phyloP scores from a whole-genome alignment of 139 green algal species.

The Zygnema cylindricum region DNA sequence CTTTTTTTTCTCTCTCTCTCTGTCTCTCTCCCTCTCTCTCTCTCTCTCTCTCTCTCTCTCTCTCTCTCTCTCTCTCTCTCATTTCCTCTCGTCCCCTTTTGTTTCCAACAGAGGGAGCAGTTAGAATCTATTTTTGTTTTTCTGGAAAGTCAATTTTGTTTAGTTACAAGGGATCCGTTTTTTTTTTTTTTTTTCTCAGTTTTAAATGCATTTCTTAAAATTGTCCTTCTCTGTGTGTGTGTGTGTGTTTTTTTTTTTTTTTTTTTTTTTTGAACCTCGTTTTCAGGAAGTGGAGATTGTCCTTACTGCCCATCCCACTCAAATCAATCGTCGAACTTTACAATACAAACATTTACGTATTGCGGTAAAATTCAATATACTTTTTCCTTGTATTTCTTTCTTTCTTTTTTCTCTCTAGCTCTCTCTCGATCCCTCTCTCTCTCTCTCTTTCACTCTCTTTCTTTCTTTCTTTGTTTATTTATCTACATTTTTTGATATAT shows the following conservation, averaged over 20 bases:
- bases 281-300: constrained; percentile 64
- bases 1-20: background rate
- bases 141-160: too few species aligned
- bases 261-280: too few species aligned
- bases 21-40: background rate
- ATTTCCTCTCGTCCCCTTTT: background rate
- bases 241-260: too few species aligned
- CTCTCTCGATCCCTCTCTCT: too few species aligned
- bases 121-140: too few species aligned
- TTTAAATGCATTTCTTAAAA: too few species aligned
- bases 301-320: constrained; percentile 87
- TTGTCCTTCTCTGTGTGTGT: too few species aligned
- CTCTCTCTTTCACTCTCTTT: too few species aligned
- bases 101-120: constrained; percentile 2
- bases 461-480: too few species aligned
- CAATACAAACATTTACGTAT: constrained; percentile 65
- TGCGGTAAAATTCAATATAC: constrained; percentile 40
- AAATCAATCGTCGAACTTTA: constrained; percentile 86
- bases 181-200: too few species aligned
- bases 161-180: too few species aligned
- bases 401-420: background rate
- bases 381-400: constrained; percentile 5
- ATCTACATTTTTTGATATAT: too few species aligned
- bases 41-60: background rate
- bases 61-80: background rate